Conservation (phyloP, 805 yeast genomes). For the Pichia manshurica region DNA sequence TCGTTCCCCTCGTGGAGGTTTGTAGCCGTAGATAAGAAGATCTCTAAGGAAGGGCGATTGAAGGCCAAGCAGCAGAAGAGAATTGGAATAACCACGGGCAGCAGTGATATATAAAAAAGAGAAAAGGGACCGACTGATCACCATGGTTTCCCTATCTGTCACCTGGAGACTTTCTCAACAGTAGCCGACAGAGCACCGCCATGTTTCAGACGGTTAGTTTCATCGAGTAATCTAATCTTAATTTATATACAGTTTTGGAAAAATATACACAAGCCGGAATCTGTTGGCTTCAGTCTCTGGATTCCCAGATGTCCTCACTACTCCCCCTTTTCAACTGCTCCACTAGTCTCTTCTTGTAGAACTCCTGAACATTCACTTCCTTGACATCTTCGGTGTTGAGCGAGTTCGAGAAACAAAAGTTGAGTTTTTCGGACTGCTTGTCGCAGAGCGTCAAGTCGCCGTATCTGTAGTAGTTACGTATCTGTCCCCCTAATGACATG, state of each 20-base stretch:
- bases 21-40: too few species aligned
- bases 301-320: constrained; percentile 82
- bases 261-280: too few species aligned
- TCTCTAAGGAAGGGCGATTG: too few species aligned
- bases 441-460: constrained; percentile 74
- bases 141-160: too few species aligned
- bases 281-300: constrained; percentile 13
- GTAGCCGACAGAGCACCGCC: neutral
- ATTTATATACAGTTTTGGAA: too few species aligned
- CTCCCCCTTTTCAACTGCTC: constrained; percentile 62
- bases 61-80: too few species aligned
- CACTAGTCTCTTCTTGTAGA: constrained; percentile 57
- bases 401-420: constrained; percentile 65
- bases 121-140: too few species aligned
- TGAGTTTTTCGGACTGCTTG: constrained; percentile 64
- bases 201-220: neutral
- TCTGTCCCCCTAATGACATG: constrained; percentile 86
- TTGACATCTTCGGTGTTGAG: constrained; percentile 51
- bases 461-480: constrained; percentile 74
- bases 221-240: too few species aligned
- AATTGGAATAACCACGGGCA: too few species aligned
- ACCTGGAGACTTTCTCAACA: too few species aligned
- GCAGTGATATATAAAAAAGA: neutral
- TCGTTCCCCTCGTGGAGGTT: too few species aligned
- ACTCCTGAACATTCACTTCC: constrained; percentile 53